These are phyloP conservation scores for Penicillium canariense DNA, from an alignment of 495 filamentous ascomycete genomes.

Conservation along the genomic window DNA sequence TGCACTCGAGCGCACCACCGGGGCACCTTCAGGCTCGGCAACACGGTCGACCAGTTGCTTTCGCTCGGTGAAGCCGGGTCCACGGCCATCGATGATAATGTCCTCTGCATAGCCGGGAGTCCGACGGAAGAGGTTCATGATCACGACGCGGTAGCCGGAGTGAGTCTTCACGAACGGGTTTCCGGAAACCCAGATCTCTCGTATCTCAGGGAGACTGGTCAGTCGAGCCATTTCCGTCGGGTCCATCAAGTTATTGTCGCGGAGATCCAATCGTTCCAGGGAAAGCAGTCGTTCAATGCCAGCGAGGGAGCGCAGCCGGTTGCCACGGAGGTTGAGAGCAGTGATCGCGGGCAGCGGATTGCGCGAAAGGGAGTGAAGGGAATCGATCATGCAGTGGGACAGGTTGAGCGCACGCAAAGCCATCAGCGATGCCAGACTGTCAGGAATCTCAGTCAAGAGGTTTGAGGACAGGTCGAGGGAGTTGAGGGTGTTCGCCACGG, in stretches of 20 bases:
- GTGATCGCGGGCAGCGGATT: slow-evolving; percentile 92
- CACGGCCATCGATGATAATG: slow-evolving; percentile 79
- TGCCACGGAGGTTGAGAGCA: slow-evolving; percentile 85
- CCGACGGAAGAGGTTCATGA: slow-evolving; percentile 95
- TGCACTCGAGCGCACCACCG: slow-evolving; percentile 68
- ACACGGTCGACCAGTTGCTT: slow-evolving; percentile 82
- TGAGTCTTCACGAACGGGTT: slow-evolving; percentile 92
- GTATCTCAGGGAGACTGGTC: slow-evolving; percentile 85
- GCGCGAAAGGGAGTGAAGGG: slow-evolving; percentile 79
- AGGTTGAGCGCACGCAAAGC: slow-evolving; percentile 86
- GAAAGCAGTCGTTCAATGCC: slow-evolving; percentile 88
- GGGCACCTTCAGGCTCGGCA: slow-evolving; percentile 67
- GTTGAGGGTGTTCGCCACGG: slow-evolving; percentile 79
- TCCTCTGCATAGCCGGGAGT: slow-evolving; percentile 89
- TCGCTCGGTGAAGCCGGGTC: slow-evolving; percentile 77
- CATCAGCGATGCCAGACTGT: slow-evolving; percentile 77
- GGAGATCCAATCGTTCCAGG: slow-evolving; percentile 82
- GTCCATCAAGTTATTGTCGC: slow-evolving; percentile 88
- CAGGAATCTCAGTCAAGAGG: slow-evolving; percentile 85
- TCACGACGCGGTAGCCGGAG: slow-evolving; percentile 75
- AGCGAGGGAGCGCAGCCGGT: slow-evolving; percentile 82
- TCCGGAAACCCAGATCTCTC: slow-evolving; percentile 83
- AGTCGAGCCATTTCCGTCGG: slow-evolving; percentile 87
- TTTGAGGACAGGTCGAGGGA: slow-evolving; percentile 92
- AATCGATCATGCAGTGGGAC: slow-evolving; percentile 96